A percentile compares a stretch with the other conserved stretches of the same genome.
Conservation (phyloP, 2,329 filamentous ascomycete genomes). For the Fonsecaea erecta region DNA sequence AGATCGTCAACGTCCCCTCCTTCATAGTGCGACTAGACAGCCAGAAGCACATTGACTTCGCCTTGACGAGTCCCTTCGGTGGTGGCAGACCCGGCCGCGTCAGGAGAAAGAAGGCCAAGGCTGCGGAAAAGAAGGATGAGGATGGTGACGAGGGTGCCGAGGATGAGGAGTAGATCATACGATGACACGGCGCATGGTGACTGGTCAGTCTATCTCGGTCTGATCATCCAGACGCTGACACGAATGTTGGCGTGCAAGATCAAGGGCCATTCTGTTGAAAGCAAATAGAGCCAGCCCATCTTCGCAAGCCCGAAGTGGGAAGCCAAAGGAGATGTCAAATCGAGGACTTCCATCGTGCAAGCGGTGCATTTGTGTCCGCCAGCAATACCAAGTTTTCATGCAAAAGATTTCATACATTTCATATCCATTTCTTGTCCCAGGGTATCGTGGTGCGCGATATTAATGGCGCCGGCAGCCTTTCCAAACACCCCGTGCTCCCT, state of each 20-base stretch:
- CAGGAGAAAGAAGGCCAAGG: conserved; percentile 99
- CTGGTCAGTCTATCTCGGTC: not conserved
- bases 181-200: not conserved
- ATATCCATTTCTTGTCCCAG: not conserved
- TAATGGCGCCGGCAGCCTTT: not conserved
- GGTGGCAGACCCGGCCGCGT: conserved; percentile 96
- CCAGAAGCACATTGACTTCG: conserved; percentile 99
- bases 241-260: not conserved
- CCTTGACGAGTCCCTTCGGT: conserved; percentile 95
- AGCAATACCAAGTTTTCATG: not conserved
- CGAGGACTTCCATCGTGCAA: not conserved
- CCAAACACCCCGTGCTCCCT: not conserved
- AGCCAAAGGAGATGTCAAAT: not conserved
- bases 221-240: not conserved
- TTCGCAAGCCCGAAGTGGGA: not conserved
- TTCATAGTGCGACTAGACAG: conserved; percentile 99
- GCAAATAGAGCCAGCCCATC: not conserved
- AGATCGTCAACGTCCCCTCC: conserved; percentile 99
- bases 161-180: conserved; percentile 66
- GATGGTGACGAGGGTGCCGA: conserved; percentile 39
- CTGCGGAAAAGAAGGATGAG: conserved; percentile 72
- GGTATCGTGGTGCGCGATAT: not conserved
- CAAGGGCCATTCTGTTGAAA: not conserved
- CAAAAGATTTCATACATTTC: not conserved
- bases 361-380: not conserved